phyloP scores from a whole-genome alignment of 169 alveolate genomes.

The Eimeria maxima region DNA sequence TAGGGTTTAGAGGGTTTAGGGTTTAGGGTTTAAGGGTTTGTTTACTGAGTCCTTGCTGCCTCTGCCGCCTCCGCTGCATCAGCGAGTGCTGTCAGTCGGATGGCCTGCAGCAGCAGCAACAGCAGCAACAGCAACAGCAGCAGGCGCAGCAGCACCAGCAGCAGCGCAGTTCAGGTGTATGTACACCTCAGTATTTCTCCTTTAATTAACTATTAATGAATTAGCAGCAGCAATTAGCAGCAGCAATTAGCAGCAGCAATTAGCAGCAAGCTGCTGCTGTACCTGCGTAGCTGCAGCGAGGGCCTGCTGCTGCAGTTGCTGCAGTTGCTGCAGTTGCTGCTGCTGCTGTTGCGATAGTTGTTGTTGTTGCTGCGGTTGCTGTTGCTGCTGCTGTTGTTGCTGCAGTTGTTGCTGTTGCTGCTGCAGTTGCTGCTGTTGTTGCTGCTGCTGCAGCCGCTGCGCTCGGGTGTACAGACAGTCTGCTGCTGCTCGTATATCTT shows the following conservation, averaged over 20 bases:
- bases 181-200: too few species aligned
- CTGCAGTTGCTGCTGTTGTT: neutral
- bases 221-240: too few species aligned
- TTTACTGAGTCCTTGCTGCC: neutral
- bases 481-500: constrained; percentile 26
- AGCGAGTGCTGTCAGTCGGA: neutral
- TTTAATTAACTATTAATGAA: too few species aligned
- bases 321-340: constrained; percentile 24
- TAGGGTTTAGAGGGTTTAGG: constrained; percentile 44
- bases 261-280: neutral
- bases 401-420: neutral
- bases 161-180: neutral
- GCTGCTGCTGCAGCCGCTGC: constrained; percentile 23
- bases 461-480: constrained; percentile 49
- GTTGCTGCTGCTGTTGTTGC: neutral
- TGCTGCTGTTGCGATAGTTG: neutral
- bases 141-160: too few species aligned
- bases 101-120: constrained; percentile 1
- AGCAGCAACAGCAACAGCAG: too few species aligned
- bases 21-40: neutral
- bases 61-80: constrained; percentile 7
- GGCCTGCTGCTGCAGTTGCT: neutral
- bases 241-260: too few species aligned
- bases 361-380: neutral
- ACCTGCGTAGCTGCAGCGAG: constrained; percentile 41